Conservation (phyloP, 768 basidiomycete genomes). For the Lepiota venenata region DNA sequence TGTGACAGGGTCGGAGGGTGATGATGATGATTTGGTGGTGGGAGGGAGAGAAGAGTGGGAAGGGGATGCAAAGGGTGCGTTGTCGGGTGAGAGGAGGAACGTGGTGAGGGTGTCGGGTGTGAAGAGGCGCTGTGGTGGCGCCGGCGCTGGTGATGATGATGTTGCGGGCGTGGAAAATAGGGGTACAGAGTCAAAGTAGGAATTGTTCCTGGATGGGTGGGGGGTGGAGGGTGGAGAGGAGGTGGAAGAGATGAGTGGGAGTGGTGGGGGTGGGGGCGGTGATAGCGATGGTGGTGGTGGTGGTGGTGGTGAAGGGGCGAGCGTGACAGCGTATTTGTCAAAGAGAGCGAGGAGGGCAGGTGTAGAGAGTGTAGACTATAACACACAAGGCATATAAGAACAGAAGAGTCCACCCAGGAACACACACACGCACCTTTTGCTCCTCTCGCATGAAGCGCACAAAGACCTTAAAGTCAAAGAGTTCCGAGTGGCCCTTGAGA, state of each 20-base stretch:
- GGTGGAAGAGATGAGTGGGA: conserved; percentile 9
- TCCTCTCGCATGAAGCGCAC: conserved; percentile 42
- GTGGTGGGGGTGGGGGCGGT: conserved; percentile 24
- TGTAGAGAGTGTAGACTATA: conserved; percentile 34
- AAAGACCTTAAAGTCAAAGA: conserved; percentile 40
- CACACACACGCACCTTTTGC: conserved; percentile 36
- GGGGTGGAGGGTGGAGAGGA: conserved; percentile 19
- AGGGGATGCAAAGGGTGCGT: conserved; percentile 40
- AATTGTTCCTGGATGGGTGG: background rate
- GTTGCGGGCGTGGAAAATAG: too few species aligned
- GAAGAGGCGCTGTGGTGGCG: conserved; percentile 20
- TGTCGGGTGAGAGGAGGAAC: conserved; percentile 81
- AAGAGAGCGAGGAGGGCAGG: conserved; percentile 36
- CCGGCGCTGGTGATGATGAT: background rate
- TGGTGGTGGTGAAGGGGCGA: conserved; percentile 4
- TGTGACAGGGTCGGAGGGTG: conserved; percentile 15
- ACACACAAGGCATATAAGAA: background rate
- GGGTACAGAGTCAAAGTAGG: background rate
- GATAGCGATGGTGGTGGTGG: conserved; percentile 24
- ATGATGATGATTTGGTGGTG: conserved; percentile 29
- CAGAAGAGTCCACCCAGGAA: too few species aligned
- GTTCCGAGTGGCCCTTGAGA: conserved; percentile 28
- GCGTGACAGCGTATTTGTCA: conserved; percentile 29
- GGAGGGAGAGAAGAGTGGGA: conserved; percentile 16
- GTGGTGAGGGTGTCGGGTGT: conserved; percentile 66